These are phyloP conservation scores for Erodium texanum DNA, from an alignment of 441 rosid genomes.

Conservation along the genomic window DNA sequence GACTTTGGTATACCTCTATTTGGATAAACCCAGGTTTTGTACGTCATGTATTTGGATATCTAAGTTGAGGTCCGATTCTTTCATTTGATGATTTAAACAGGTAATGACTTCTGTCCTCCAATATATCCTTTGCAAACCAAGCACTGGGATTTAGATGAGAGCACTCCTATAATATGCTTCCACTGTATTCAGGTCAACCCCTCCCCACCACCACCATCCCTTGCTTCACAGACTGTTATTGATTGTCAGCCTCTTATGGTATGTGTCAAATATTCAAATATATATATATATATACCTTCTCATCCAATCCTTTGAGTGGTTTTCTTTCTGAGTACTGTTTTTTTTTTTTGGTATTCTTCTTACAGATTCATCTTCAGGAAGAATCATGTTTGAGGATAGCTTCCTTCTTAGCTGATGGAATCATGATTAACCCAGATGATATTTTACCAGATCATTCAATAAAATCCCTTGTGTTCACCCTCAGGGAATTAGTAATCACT, in stretches of 20 bases:
- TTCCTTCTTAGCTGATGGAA: slow-evolving; percentile 94
- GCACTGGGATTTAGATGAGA: slow-evolving; percentile 49
- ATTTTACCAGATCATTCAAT: slow-evolving; percentile 71
- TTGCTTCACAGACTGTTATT: slow-evolving; percentile 78
- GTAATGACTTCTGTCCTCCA: slow-evolving; percentile 66
- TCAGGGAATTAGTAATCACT: slow-evolving; percentile 68
- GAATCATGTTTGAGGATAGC: slow-evolving; percentile 91
- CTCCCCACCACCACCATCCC: slow-evolving; percentile 71
- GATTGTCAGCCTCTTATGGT: slow-evolving; percentile 92
- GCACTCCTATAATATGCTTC: slow-evolving; percentile 69
- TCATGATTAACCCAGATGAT: slow-evolving; percentile 72
- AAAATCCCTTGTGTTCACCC: slow-evolving; percentile 49
- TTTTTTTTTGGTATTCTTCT: no score
- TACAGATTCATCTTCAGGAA: slow-evolving; percentile 90
- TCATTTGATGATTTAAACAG: slow-evolving; percentile 34
- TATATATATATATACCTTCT: slow-evolving; percentile 13
- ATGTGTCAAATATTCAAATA: slow-evolving; percentile 20
- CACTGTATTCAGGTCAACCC: slow-evolving; percentile 89
- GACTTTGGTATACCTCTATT: slow-evolving; percentile 54
- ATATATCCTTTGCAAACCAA: slow-evolving; percentile 77
- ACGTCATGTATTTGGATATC: background rate
- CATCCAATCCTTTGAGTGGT: slow-evolving; percentile 6
- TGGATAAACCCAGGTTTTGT: slow-evolving; percentile 8
- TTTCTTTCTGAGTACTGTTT: slow-evolving; percentile 17
- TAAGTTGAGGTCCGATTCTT: slow-evolving; percentile 16